A percentile compares a stretch with the other conserved stretches of the same genome.
phyloP scores from a whole-genome alignment of 2,329 filamentous ascomycete genomes.

The Chaetomiaceae sp. region DNA sequence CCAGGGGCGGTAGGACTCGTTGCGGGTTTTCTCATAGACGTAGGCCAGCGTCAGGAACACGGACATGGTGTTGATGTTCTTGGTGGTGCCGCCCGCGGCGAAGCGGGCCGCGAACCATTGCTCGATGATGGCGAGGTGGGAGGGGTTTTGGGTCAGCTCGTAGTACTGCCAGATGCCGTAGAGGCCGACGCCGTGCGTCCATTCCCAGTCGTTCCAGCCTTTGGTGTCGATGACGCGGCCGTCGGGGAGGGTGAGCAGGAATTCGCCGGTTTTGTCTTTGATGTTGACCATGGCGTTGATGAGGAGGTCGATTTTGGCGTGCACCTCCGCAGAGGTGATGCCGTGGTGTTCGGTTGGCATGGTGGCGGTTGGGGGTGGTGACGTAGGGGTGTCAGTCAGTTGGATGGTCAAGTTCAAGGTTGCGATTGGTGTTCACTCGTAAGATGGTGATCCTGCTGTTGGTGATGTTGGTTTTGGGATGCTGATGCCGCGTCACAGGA shows the following conservation, averaged over 20 bases:
- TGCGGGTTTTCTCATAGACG: slow-evolving; percentile 70
- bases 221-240: slow-evolving; percentile 79
- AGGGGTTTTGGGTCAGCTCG: slow-evolving; percentile 59
- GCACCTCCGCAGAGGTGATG: slow-evolving; percentile 44
- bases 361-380: slow-evolving; percentile 12
- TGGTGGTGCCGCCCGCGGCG: slow-evolving; percentile 67
- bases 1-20: slow-evolving; percentile 69
- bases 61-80: slow-evolving; percentile 84
- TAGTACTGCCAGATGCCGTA: slow-evolving; percentile 83
- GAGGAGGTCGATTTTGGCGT: slow-evolving; percentile 57
- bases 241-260: slow-evolving; percentile 65
- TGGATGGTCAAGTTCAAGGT: background rate
- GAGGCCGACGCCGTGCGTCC: slow-evolving; percentile 75
- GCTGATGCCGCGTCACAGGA: too few species aligned
- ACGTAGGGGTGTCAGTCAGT: too few species aligned
- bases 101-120: slow-evolving; percentile 70
- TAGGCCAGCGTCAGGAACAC: slow-evolving; percentile 71
- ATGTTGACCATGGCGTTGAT: slow-evolving; percentile 75
- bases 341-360: slow-evolving; percentile 43
- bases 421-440: too few species aligned
- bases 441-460: too few species aligned
- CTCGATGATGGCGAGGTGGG: slow-evolving; percentile 62
- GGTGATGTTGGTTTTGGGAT: too few species aligned
- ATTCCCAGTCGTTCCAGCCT: slow-evolving; percentile 80
- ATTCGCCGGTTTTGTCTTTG: slow-evolving; percentile 69